Evolutionary conservation across 805 yeast species (phyloP).

Genomic region (Yamadazyma ubonensis): DNA sequence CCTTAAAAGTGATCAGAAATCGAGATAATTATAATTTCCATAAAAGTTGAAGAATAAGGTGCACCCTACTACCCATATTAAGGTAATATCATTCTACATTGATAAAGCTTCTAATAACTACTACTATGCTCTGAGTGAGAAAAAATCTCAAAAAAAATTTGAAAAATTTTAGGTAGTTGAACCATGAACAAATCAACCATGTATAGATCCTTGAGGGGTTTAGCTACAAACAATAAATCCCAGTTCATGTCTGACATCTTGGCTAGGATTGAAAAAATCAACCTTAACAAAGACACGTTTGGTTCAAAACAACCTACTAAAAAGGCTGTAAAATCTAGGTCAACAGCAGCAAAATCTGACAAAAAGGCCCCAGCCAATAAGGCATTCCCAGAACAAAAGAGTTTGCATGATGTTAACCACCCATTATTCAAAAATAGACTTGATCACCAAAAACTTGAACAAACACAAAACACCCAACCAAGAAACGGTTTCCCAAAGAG

Average conservation of each 20-base stretch:
- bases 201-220: conserved; percentile 11
- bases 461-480: background rate
- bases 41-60: too few relatives aligned
- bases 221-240: conserved; percentile 13
- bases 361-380: background rate
- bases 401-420: conserved; percentile 19
- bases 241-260: conserved; percentile 35
- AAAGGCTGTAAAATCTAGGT: background rate
- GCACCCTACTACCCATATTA: too few relatives aligned
- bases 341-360: background rate
- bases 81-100: too few relatives aligned
- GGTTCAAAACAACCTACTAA: background rate
- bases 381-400: background rate
- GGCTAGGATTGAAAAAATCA: conserved; percentile 32
- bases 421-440: conserved; percentile 17
- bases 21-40: too few relatives aligned
- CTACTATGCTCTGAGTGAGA: background rate
- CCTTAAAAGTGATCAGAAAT: too few relatives aligned
- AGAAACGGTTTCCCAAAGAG: background rate
- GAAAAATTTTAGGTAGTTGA: conserved; percentile 7
- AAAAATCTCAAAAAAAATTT: background rate
- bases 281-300: conserved; percentile 8
- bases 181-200: conserved; percentile 4
- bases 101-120: too few relatives aligned
- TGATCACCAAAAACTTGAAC: background rate